phyloP scores from a whole-genome alignment of 2,329 filamentous ascomycete species.

The Colletotrichum higginsianum region DNA sequence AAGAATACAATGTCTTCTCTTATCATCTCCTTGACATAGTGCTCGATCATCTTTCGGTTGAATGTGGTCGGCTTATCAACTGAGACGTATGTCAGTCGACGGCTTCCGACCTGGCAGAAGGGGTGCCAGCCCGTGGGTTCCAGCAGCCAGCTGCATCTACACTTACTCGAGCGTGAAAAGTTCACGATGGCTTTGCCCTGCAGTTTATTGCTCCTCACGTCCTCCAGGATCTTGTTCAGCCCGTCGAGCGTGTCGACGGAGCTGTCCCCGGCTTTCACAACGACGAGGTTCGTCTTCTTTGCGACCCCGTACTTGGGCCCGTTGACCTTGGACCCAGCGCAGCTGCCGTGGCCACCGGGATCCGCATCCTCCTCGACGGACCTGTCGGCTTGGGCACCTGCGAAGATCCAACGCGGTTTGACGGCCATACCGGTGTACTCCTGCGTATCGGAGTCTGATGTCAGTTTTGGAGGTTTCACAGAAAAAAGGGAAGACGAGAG shows the following conservation, averaged over 20 bases:
- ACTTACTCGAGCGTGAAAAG: slow-evolving; percentile 8
- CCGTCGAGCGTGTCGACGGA: neutral
- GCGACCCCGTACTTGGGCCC: slow-evolving; percentile 20
- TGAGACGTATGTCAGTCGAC: too few species aligned
- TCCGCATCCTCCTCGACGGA: neutral
- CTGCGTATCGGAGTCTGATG: neutral
- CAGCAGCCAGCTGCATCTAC: neutral
- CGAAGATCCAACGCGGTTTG: slow-evolving; percentile 19
- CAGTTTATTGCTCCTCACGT: neutral
- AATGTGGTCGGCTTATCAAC: too few species aligned
- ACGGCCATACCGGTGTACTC: slow-evolving; percentile 14
- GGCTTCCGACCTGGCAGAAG: too few species aligned
- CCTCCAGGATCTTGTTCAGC: neutral
- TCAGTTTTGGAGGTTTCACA: too few species aligned
- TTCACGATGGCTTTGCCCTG: slow-evolving; percentile 1
- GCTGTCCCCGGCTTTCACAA: neutral
- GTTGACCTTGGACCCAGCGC: slow-evolving; percentile 8
- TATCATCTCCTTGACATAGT: neutral
- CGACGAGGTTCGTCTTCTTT: neutral
- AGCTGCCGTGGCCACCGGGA: neutral
- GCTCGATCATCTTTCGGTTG: neutral
- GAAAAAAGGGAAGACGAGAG: too few species aligned
- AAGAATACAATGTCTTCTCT: neutral
- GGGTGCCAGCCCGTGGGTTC: too few species aligned
- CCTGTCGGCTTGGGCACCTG: neutral